Percentiles rank a stretch among this genome's conserved stretches.
Evolutionary conservation across 352 stramenopile species (phyloP).

Genomic region (Phytophthora parvispora): DNA sequence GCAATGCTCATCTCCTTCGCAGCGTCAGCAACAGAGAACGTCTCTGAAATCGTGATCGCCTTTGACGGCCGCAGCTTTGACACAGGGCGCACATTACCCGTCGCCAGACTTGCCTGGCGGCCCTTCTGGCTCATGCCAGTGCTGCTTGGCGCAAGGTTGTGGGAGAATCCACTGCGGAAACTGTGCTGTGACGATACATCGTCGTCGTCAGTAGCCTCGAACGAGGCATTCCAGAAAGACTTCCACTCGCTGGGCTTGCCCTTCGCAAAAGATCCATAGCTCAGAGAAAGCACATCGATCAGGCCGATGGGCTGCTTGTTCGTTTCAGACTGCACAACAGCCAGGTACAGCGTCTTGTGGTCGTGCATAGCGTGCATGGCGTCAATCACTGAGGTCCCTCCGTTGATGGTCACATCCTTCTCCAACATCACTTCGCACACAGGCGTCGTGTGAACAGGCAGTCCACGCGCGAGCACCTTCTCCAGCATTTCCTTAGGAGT

Average conservation of each 20-base stretch:
- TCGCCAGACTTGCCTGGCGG: conserved; percentile 57
- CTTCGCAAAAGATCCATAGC: conserved; percentile 92
- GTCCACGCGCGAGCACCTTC: conserved; percentile 94
- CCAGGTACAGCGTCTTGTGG: conserved; percentile 87
- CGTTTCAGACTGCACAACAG: conserved; percentile 80
- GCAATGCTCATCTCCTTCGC: conserved; percentile 92
- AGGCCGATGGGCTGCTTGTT: conserved; percentile 79
- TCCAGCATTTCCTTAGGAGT: conserved; percentile 99
- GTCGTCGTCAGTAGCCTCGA: conserved; percentile 80
- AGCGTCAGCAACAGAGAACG: conserved; percentile 91
- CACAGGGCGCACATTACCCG: conserved; percentile 92
- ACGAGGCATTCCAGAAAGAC: conserved; percentile 92
- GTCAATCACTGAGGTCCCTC: conserved; percentile 79
- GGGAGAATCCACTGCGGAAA: conserved; percentile 82
- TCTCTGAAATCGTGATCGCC: conserved; percentile 90
- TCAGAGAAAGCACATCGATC: conserved; percentile 90
- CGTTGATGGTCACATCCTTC: conserved; percentile 78
- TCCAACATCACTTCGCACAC: conserved; percentile 95
- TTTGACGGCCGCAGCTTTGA: conserved; percentile 90
- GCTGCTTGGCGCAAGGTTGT: conserved; percentile 50
- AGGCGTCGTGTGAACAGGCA: conserved; percentile 93
- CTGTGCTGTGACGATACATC: conserved; percentile 87
- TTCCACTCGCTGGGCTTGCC: conserved; percentile 90
- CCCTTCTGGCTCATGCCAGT: conserved; percentile 48
- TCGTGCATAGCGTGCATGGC: conserved; percentile 93